phyloP scores from a whole-genome alignment of 2,329 filamentous ascomycete species.

The Elsinoe ampelina region DNA sequence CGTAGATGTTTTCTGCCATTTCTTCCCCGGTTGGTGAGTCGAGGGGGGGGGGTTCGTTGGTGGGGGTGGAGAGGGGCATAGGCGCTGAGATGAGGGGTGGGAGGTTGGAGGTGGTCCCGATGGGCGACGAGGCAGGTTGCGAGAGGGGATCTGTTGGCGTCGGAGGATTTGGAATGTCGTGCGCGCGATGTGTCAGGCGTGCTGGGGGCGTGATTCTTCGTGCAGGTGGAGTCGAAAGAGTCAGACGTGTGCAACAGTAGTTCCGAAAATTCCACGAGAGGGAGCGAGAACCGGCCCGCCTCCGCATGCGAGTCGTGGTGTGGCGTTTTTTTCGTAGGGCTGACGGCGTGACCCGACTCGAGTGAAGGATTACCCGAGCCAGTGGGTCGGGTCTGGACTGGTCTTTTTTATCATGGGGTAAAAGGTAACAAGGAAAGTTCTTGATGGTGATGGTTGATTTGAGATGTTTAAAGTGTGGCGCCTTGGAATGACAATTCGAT shows the following conservation, averaged over 20 bases:
- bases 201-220: neutral
- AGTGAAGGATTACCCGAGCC: neutral
- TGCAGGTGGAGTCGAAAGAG: too few species aligned
- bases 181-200: neutral
- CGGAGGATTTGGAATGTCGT: neutral
- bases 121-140: neutral
- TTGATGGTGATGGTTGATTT: neutral
- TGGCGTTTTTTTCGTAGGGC: neutral
- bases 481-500: too few species aligned
- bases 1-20: constrained; percentile 56
- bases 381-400: neutral
- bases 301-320: neutral
- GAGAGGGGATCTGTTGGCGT: too few species aligned
- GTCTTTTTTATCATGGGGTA: neutral
- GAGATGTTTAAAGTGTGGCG: neutral
- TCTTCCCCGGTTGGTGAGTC: neutral
- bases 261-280: neutral
- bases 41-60: neutral
- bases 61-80: neutral
- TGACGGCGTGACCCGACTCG: neutral
- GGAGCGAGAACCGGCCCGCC: neutral
- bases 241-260: too few species aligned
- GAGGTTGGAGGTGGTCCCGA: neutral
- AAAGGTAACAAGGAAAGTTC: neutral
- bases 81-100: neutral